These are phyloP conservation scores for Xylaria venustula DNA, from an alignment of 495 filamentous ascomycete genomes.

Conservation along the genomic window DNA sequence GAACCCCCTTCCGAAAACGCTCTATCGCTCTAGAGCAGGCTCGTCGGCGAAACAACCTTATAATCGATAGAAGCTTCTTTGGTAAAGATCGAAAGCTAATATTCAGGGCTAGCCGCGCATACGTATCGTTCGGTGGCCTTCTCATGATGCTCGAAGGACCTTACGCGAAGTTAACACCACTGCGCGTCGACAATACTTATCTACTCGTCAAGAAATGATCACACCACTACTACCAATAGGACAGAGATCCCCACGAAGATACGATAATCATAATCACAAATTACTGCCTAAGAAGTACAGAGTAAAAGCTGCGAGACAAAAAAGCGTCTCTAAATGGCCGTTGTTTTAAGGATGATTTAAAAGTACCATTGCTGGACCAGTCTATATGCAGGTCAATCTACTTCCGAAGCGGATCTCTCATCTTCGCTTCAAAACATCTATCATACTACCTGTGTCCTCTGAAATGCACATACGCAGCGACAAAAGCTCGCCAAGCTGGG, in stretches of 20 bases:
- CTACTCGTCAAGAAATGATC: constrained; percentile 85
- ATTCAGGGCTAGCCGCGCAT: constrained; percentile 71
- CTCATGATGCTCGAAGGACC: constrained; percentile 88
- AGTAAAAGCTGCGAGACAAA: constrained; percentile 1
- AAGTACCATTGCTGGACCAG: not conserved
- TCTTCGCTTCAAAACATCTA: not conserved
- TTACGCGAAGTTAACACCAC: constrained; percentile 88
- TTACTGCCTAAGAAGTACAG: constrained; percentile 13
- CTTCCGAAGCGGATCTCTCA: not conserved
- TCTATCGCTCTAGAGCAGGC: not conserved
- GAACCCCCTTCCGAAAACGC: not conserved
- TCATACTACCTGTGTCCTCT: not conserved
- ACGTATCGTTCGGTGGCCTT: constrained; percentile 87
- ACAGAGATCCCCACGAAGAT: not conserved
- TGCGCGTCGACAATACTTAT: constrained; percentile 91
- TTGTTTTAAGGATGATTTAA: not conserved
- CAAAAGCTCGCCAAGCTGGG: not conserved
- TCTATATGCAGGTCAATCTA: constrained; percentile 13
- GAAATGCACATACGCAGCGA: constrained; percentile 3
- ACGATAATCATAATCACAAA: not conserved
- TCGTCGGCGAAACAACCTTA: no score
- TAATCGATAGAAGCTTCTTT: not conserved
- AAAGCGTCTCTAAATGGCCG: not conserved
- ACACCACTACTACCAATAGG: not conserved
- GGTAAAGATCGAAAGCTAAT: constrained; percentile 18